phyloP scores from a whole-genome alignment of 2,329 filamentous ascomycete species.

The Gaeumannomyces tritici region DNA sequence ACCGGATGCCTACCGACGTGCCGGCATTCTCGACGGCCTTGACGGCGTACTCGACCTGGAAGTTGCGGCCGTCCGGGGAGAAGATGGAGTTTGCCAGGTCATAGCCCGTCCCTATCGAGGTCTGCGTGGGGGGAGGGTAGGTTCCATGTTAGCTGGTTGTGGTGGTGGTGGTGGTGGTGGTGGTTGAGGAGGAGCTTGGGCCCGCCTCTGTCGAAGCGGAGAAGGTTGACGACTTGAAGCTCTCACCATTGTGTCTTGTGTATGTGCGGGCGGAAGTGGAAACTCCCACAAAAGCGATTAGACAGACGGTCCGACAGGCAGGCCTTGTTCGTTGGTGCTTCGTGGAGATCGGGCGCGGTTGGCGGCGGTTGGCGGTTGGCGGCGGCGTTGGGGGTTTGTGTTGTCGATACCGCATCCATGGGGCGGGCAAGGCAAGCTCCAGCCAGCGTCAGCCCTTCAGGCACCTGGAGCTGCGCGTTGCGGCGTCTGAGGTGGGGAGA shows the following conservation, averaged over 20 bases:
- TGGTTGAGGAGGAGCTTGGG: neutral
- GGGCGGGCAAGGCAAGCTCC: neutral
- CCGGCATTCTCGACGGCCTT: slow-evolving; percentile 98
- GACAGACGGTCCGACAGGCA: neutral
- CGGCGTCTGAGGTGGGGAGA: neutral
- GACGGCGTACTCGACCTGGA: slow-evolving; percentile 97
- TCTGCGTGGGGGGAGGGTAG: too few species aligned
- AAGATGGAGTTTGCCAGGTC: slow-evolving; percentile 99
- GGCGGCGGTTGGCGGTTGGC: too few species aligned
- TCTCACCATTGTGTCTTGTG: slow-evolving; percentile 2
- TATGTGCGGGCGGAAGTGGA: neutral
- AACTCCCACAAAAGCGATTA: neutral
- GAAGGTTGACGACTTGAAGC: neutral
- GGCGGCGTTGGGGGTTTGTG: neutral
- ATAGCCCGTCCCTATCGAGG: slow-evolving; percentile 98
- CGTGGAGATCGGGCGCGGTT: neutral
- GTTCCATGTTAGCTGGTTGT: slow-evolving; percentile 11
- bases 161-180: slow-evolving; percentile 2
- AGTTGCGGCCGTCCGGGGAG: slow-evolving; percentile 97
- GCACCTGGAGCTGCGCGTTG: slow-evolving; percentile 10
- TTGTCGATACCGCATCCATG: neutral
- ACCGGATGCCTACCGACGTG: slow-evolving; percentile 90
- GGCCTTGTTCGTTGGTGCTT: neutral
- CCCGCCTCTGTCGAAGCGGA: neutral
- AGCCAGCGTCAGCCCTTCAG: slow-evolving; percentile 5